A percentile compares a stretch with the other conserved stretches of the same genome.
phyloP scores from a whole-genome alignment of 1,284 basidiomycete species.

The Cryptococcus depauperatus region DNA sequence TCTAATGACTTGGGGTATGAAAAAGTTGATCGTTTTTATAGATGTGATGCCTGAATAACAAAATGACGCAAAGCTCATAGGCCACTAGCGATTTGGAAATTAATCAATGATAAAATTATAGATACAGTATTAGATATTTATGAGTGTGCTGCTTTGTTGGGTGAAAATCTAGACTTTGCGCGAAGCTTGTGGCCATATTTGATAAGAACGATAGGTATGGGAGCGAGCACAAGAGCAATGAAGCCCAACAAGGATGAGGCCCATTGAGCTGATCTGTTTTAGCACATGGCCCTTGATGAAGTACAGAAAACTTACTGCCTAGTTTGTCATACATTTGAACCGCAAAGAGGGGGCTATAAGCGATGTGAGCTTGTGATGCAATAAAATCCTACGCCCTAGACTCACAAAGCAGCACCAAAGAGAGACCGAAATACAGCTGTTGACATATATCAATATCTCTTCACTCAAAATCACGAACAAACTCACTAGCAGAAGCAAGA shows the following conservation, averaged over 20 bases:
- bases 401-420: conserved; percentile 45
- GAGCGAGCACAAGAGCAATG: conserved; percentile 38
- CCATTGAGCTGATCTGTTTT: conserved; percentile 26
- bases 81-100: no score
- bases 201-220: conserved; percentile 46
- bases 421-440: conserved; percentile 46
- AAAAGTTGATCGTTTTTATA: no score
- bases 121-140: no score
- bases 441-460: background rate
- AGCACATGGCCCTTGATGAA: background rate
- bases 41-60: no score
- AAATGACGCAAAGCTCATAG: no score
- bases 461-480: background rate
- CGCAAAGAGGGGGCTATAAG: conserved; percentile 47
- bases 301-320: conserved; percentile 24
- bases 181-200: conserved; percentile 48
- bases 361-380: background rate
- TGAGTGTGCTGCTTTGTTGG: conserved; percentile 14
- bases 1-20: no score
- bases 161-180: conserved; percentile 44
- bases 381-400: background rate
- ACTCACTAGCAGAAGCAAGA: conserved; percentile 46
- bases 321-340: conserved; percentile 49
- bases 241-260: conserved; percentile 41
- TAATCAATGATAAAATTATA: no score